A percentile compares a stretch with the other conserved stretches of the same genome.
These are phyloP conservation scores for Oemleria cerasiformis DNA, from an alignment of 306 rosid species.

Conservation along the genomic window DNA sequence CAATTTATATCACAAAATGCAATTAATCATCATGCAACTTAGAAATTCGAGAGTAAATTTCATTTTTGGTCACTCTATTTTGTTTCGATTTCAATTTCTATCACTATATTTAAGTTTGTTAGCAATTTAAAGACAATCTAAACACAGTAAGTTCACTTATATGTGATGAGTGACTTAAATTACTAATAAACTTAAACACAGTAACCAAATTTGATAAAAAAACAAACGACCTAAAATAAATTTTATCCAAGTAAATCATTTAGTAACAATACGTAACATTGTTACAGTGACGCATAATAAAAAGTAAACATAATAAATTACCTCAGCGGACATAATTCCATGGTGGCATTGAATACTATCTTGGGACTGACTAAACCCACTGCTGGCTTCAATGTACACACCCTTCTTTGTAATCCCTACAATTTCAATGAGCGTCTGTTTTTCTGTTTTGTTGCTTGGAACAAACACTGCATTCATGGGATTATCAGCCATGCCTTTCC, in stretches of 20 bases:
- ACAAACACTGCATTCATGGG: constrained; percentile 87
- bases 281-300: not conserved
- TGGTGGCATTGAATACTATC: constrained; percentile 91
- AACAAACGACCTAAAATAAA: too few relatives aligned
- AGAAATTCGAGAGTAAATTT: too few relatives aligned
- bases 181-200: too few relatives aligned
- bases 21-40: not conserved
- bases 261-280: not conserved
- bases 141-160: too few relatives aligned
- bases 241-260: not conserved
- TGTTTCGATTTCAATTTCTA: too few relatives aligned
- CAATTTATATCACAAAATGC: constrained; percentile 11
- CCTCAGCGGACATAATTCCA: constrained; percentile 95
- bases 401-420: constrained; percentile 89
- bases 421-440: constrained; percentile 70
- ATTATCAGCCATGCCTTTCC: constrained; percentile 89
- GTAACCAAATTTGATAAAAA: too few relatives aligned
- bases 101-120: too few relatives aligned
- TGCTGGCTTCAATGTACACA: constrained; percentile 83
- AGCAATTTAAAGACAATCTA: too few relatives aligned
- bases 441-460: constrained; percentile 50
- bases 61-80: too few relatives aligned
- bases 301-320: constrained; percentile 8
- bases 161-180: too few relatives aligned
- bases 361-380: constrained; percentile 77